phyloP scores from a whole-genome alignment of 192 early-diverging fungal genomes.

The Linnemannia exigua region DNA sequence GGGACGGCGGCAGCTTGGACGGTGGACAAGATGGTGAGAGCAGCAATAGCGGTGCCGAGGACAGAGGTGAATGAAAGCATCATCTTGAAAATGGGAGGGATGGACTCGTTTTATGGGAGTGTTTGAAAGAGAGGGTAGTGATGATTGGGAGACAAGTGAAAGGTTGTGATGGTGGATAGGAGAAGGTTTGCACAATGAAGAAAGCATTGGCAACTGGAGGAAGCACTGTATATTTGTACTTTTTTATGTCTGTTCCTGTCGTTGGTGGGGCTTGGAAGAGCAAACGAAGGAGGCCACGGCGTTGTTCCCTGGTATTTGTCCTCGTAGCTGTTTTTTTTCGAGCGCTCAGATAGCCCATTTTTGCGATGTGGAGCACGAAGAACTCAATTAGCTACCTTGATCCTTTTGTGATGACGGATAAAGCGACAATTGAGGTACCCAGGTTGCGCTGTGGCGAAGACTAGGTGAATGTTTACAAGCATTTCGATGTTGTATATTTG shows the following conservation, averaged over 20 bases:
- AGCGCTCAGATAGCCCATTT: not conserved
- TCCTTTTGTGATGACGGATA: not conserved
- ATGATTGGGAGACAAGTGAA: not conserved
- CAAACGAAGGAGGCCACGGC: not conserved
- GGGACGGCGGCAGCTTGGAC: conserved; percentile 21
- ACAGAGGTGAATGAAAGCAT: conserved; percentile 9
- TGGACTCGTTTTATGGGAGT: not conserved
- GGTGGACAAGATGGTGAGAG: not conserved
- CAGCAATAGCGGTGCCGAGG: conserved; percentile 4
- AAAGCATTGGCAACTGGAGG: not conserved
- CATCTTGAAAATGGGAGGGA: not conserved
- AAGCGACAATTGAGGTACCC: not conserved
- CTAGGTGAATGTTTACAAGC: not conserved
- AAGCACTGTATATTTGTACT: not conserved
- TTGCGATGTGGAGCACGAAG: not conserved
- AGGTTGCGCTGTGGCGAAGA: not conserved
- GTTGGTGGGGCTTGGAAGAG: not conserved
- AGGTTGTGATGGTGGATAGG: not conserved
- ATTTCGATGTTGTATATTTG: not conserved
- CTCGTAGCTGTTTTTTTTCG: not conserved
- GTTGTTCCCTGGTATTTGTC: not conserved
- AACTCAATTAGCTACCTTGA: not conserved
- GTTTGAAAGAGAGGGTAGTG: not conserved
- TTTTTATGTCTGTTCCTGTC: not conserved
- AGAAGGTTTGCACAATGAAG: not conserved